Percentiles rank a stretch among this genome's conserved stretches.
phyloP scores from a whole-genome alignment of 306 rosid species.

The Parietaria judaica region DNA sequence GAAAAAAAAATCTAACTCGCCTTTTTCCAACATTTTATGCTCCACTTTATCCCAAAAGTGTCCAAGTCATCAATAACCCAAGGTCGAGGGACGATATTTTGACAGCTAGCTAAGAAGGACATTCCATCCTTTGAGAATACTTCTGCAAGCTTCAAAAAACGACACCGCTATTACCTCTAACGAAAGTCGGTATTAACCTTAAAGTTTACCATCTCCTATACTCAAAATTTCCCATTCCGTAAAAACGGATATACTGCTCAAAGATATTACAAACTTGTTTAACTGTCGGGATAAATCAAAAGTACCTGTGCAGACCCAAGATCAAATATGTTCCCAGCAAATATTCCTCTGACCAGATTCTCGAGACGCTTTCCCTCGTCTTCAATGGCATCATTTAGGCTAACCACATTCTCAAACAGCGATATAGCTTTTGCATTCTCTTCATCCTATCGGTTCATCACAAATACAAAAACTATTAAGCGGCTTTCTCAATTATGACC shows the following conservation, averaged over 20 bases:
- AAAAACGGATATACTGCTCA: not conserved
- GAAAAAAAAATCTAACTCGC: slow-evolving; percentile 30
- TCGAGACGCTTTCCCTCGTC: slow-evolving; percentile 77
- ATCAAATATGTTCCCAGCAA: slow-evolving; percentile 96
- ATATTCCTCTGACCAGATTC: slow-evolving; percentile 74
- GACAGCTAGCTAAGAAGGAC: slow-evolving; percentile 89
- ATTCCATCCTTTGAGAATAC: slow-evolving; percentile 84
- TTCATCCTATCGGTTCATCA: slow-evolving; percentile 59
- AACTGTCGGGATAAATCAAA: slow-evolving; percentile 14
- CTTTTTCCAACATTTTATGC: slow-evolving; percentile 85
- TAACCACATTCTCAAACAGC: slow-evolving; percentile 62
- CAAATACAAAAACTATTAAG: not conserved
- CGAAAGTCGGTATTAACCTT: not conserved
- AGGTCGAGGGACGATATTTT: slow-evolving; percentile 90
- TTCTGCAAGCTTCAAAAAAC: slow-evolving; percentile 83
- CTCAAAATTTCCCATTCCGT: not conserved
- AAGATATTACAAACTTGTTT: slow-evolving; percentile 1
- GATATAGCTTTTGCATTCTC: slow-evolving; percentile 90
- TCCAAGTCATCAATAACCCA: slow-evolving; percentile 97
- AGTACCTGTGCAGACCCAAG: slow-evolving; percentile 91
- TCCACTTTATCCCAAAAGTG: slow-evolving; percentile 66
- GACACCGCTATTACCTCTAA: slow-evolving; percentile 17
- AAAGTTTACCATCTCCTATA: not conserved
- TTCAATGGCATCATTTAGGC: slow-evolving; percentile 73
- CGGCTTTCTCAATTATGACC: not conserved